Evolutionary conservation across 2,329 filamentous ascomycete species (phyloP).

Genomic region (Metarhizium robertsii): DNA sequence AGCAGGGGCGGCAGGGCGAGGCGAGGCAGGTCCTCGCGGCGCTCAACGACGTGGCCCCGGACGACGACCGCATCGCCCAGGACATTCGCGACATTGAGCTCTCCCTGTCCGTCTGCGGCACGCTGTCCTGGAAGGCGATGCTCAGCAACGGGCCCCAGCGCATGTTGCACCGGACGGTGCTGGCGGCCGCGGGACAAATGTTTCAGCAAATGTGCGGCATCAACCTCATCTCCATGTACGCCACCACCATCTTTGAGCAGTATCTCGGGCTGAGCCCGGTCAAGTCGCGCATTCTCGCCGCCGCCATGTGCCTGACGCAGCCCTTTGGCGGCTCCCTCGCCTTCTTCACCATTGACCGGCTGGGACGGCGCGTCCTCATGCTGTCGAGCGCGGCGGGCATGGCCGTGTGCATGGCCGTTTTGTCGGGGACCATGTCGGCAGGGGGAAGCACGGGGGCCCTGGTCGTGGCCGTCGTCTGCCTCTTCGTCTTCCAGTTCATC

Average conservation of each 20-base stretch:
- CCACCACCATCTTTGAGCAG: conserved; percentile 19
- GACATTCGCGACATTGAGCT: conserved; percentile 8
- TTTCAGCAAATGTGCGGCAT: conserved; percentile 19
- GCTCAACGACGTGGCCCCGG: conserved; percentile 1
- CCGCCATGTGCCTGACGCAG: conserved; percentile 22
- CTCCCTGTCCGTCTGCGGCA: conserved; percentile 9
- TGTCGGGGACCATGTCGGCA: conserved; percentile 17
- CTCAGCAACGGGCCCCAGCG: conserved; percentile 8
- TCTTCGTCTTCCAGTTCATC: conserved; percentile 60
- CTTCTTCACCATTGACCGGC: conserved; percentile 19
- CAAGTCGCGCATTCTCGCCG: conserved; percentile 15
- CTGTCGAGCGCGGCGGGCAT: conserved; percentile 17
- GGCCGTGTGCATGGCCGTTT: conserved; percentile 17
- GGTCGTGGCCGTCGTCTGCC: conserved; percentile 27
- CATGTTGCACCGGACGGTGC: conserved; percentile 7
- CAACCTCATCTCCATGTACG: conserved; percentile 20
- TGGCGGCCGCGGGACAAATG: conserved; percentile 5
- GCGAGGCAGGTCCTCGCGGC: conserved; percentile 43
- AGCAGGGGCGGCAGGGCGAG: conserved; percentile 22
- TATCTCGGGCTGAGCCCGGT: conserved; percentile 14
- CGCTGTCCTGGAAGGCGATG: conserved; percentile 10
- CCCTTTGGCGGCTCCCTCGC: conserved; percentile 19
- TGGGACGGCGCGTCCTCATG: conserved; percentile 17
- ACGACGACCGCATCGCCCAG: conserved; percentile 2
- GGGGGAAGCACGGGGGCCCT: conserved; percentile 14